Conservation (phyloP, 148 eudicot species). For the Amaranthus palmeri region DNA sequence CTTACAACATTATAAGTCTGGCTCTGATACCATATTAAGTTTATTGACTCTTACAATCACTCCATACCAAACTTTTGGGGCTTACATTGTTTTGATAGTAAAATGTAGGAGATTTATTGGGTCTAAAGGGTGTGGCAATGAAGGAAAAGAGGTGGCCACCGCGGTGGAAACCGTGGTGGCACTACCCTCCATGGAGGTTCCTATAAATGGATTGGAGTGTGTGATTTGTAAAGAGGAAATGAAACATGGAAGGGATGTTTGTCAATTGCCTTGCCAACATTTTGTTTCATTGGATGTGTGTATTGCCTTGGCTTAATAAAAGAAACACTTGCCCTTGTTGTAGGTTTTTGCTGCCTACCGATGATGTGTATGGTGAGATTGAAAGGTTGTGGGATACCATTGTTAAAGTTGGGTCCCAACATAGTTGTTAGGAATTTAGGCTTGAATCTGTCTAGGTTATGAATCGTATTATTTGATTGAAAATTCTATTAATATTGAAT, state of each 20-base stretch:
- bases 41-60: constrained; percentile 12
- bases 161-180: constrained; percentile 49
- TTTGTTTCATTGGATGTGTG: constrained; percentile 83
- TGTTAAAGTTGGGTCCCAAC: constrained; percentile 27
- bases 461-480: too few relatives aligned
- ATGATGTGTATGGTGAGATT: constrained; percentile 70
- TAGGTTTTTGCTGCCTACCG: constrained; percentile 59
- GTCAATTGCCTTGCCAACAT: constrained; percentile 77
- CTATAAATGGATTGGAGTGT: constrained; percentile 40
- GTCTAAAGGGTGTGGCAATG: constrained; percentile 27
- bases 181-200: constrained; percentile 44
- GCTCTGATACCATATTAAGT: constrained; percentile 32
- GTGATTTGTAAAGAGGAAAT: constrained; percentile 73
- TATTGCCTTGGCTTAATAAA: constrained; percentile 68
- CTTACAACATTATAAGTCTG: constrained; percentile 8
- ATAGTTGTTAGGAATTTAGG: too few relatives aligned
- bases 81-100: constrained; percentile 40
- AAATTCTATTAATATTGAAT: too few relatives aligned
- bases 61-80: constrained; percentile 26
- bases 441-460: too few relatives aligned
- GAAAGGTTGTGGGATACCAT: constrained; percentile 66
- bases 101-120: constrained; percentile 47
- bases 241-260: constrained; percentile 72
- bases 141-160: constrained; percentile 31
- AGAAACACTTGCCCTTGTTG: constrained; percentile 88